A percentile compares a stretch with the other conserved stretches of the same genome.
phyloP scores from a whole-genome alignment of 495 filamentous ascomycete species.

The Niebla homalea region DNA sequence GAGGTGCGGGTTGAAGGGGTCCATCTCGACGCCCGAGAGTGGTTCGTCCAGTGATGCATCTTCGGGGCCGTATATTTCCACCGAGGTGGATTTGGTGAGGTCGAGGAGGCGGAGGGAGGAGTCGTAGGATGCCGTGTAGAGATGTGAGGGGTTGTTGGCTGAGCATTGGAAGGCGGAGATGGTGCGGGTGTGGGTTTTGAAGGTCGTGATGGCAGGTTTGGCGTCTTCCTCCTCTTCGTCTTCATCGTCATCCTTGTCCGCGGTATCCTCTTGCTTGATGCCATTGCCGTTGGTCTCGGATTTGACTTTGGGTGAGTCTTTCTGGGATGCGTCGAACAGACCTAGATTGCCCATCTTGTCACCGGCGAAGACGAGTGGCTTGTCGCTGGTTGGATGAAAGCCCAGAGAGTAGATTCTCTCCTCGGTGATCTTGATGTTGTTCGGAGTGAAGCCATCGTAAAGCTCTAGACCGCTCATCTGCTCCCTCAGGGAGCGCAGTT shows the following conservation, averaged over 20 bases:
- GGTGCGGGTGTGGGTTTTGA: slow-evolving; percentile 82
- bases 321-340: slow-evolving; percentile 81
- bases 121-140: slow-evolving; percentile 89
- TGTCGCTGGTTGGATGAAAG: slow-evolving; percentile 76
- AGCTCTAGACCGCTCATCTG: slow-evolving; percentile 68
- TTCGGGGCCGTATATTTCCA: slow-evolving; percentile 64
- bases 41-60: slow-evolving; percentile 57
- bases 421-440: slow-evolving; percentile 81
- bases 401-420: slow-evolving; percentile 79
- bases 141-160: slow-evolving; percentile 46
- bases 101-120: slow-evolving; percentile 83
- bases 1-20: slow-evolving; percentile 51
- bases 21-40: slow-evolving; percentile 70
- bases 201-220: slow-evolving; percentile 64
- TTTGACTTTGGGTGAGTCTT: slow-evolving; percentile 23
- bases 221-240: slow-evolving; percentile 51
- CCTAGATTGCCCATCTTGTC: slow-evolving; percentile 92
- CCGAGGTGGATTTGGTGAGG: slow-evolving; percentile 60
- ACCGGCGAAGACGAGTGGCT: slow-evolving; percentile 84
- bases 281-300: not conserved
- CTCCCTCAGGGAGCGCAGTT: slow-evolving; percentile 60
- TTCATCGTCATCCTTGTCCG: slow-evolving; percentile 37
- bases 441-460: slow-evolving; percentile 71
- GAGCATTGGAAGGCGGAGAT: slow-evolving; percentile 74
- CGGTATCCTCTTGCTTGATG: slow-evolving; percentile 15